Percentiles rank a stretch among this genome's conserved stretches.
These are phyloP conservation scores for Arthrobotrys iridis DNA, from an alignment of 2,329 filamentous ascomycete species.

Conservation along the genomic window DNA sequence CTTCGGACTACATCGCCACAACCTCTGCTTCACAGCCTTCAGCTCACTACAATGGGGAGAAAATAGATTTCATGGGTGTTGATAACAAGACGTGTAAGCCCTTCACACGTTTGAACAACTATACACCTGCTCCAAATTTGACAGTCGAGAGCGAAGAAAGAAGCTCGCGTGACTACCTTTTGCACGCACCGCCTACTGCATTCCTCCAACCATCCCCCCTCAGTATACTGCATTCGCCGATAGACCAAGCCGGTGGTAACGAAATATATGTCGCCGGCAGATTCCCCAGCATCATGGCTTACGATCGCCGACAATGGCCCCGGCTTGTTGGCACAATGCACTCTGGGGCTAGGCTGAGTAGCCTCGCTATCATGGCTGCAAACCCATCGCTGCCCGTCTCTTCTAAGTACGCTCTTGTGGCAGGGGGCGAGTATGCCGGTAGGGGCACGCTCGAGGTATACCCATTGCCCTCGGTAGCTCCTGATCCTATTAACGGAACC, in stretches of 20 bases:
- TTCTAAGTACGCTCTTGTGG: slow-evolving; percentile 75
- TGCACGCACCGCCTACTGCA: slow-evolving; percentile 66
- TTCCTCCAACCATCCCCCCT: slow-evolving; percentile 82
- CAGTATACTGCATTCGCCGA: slow-evolving; percentile 81
- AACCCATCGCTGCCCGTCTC: slow-evolving; percentile 70
- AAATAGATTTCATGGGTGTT: slow-evolving; percentile 19
- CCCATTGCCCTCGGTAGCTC: slow-evolving; percentile 65
- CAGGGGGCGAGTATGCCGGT: slow-evolving; percentile 88
- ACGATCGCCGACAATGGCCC: slow-evolving; percentile 87
- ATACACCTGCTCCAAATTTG: neutral
- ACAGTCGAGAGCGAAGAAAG: slow-evolving; percentile 59
- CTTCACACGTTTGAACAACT: slow-evolving; percentile 56
- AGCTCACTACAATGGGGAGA: neutral
- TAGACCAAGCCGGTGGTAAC: slow-evolving; percentile 70
- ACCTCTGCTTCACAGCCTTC: neutral
- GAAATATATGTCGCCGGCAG: slow-evolving; percentile 81
- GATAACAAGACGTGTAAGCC: slow-evolving; percentile 59
- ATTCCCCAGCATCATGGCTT: slow-evolving; percentile 87
- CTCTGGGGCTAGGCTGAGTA: slow-evolving; percentile 81
- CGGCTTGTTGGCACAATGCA: slow-evolving; percentile 80
- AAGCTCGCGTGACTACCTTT: slow-evolving; percentile 59
- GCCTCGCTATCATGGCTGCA: slow-evolving; percentile 75
- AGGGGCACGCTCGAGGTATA: slow-evolving; percentile 93
- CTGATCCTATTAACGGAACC: neutral
- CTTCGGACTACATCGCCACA: slow-evolving; percentile 20